Evolutionary conservation across 1,139 yeast genomes (phyloP).

Genomic region (Candida labiduridarum): DNA sequence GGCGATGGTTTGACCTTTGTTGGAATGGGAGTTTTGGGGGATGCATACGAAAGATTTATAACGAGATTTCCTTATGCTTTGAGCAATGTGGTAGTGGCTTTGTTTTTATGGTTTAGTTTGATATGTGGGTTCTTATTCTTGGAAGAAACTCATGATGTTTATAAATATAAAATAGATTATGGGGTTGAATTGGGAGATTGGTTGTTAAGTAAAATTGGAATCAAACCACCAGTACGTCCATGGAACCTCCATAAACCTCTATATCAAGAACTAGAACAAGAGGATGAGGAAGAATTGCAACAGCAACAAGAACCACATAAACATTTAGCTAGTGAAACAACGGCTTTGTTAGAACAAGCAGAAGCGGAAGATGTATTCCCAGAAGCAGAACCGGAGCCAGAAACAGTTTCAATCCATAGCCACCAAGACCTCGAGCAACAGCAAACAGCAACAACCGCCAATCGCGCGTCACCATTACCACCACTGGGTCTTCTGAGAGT

Average conservation of each 20-base stretch:
- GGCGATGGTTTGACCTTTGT: conserved; percentile 4
- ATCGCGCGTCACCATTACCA: conserved; percentile 20
- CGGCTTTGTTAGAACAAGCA: conserved; percentile 5
- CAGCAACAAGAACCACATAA: conserved; percentile 17
- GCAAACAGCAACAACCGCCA: conserved; percentile 17
- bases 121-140: conserved; percentile 51
- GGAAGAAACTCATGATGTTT: conserved; percentile 59
- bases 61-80: conserved; percentile 57
- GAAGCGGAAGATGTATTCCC: conserved; percentile 4
- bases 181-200: conserved; percentile 59
- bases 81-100: conserved; percentile 58
- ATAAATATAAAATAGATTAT: conserved; percentile 44
- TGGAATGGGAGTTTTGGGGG: neutral
- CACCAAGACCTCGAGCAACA: conserved; percentile 16
- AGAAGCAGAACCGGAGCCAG: conserved; percentile 7
- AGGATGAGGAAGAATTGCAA: neutral
- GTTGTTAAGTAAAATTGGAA: conserved; percentile 37
- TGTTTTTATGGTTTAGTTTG: conserved; percentile 41
- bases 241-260: conserved; percentile 23
- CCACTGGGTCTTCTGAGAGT: neutral
- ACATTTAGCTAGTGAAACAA: conserved; percentile 15
- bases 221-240: conserved; percentile 32
- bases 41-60: conserved; percentile 30
- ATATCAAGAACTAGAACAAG: no score
- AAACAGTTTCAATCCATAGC: conserved; percentile 14